Percentiles rank a stretch among this genome's conserved stretches.
Evolutionary conservation across 345 rosid genomes (phyloP).

Genomic region (Melaleuca alternifolia): DNA sequence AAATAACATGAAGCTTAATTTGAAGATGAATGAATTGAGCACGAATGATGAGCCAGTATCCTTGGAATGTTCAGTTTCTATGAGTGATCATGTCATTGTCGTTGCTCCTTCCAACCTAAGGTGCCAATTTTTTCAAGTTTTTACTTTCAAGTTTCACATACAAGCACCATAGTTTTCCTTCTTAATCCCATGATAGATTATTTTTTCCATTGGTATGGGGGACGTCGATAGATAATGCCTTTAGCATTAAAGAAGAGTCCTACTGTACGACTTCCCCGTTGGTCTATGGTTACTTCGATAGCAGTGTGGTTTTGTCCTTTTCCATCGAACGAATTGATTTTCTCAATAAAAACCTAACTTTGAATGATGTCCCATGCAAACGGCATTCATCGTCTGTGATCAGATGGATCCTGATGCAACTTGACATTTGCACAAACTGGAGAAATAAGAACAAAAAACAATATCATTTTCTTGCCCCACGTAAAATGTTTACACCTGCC

Average conservation of each 20-base stretch:
- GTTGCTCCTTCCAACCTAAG: background rate
- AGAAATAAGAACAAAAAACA: background rate
- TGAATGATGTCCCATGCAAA: background rate
- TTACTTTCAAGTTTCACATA: background rate
- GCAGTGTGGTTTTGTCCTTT: background rate
- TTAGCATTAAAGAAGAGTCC: background rate
- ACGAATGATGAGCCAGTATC: background rate
- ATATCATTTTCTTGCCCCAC: background rate
- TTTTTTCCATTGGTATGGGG: background rate
- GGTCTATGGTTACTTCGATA: background rate
- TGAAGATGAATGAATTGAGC: background rate
- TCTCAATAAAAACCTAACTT: background rate
- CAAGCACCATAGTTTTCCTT: background rate
- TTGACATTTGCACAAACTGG: background rate
- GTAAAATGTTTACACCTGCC: background rate
- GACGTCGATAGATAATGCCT: background rate
- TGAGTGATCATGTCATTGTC: background rate
- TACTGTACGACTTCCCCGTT: background rate
- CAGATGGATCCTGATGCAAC: background rate
- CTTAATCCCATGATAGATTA: background rate
- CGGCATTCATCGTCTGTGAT: background rate
- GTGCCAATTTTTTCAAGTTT: background rate
- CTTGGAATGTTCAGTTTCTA: background rate
- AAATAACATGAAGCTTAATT: background rate
- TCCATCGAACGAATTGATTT: background rate